Base-by-base conservation (phyloP, 2,329 filamentous ascomycete species). In the Tolypocladium guangdongense region DNA sequence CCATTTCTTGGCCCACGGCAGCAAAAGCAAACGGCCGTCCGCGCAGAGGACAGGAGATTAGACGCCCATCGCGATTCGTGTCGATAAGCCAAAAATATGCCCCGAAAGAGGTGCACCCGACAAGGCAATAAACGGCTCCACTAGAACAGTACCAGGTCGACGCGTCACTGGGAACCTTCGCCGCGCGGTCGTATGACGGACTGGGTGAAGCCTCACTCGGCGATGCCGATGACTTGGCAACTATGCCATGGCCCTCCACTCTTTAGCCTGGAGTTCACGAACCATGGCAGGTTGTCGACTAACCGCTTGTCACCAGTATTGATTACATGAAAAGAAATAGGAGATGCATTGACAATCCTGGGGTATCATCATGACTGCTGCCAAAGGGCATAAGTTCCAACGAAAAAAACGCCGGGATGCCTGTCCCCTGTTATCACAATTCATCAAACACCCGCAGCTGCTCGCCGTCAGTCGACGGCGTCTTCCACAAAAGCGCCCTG, bases 381-480 rank as follows among this genome's bases (percentile, higher is more conserved):
- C 6, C 4, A 20, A 32, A 11, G 22, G 22, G 22, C 27, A 46
- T 32, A 18, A 32, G 7, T 20, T n/a, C 20, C 8, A 20, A 46
- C 4, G 27, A 3, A 24, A 30, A 30, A 30, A 45, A 7, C 41
- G 16, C 48, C 24, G 14, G 16, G 18, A 24, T 20, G 6, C 37
- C 49, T 12, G 3, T 22, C 18, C 36, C 18, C 24, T 41, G 8
- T 11, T 14, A 8, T 69, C 63, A 78, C 51, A 78, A 61, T 64
- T 78, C 75, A 54, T 78, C 74, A 62, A 78, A 74, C 20, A 65
- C 66, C 52, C 70, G 68, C 43, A 77, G 60, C 54, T 66, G 62
- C 53, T 74, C 74, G 18, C 66, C 68, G 37, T 63, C 62, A 33
- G 62, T 59, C 27, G 39, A 52, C 11, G 57, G 58, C 54, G 60